Base-by-base conservation (phyloP, 345 rosid genomes). In the Capsella bursapastoris region DNA sequence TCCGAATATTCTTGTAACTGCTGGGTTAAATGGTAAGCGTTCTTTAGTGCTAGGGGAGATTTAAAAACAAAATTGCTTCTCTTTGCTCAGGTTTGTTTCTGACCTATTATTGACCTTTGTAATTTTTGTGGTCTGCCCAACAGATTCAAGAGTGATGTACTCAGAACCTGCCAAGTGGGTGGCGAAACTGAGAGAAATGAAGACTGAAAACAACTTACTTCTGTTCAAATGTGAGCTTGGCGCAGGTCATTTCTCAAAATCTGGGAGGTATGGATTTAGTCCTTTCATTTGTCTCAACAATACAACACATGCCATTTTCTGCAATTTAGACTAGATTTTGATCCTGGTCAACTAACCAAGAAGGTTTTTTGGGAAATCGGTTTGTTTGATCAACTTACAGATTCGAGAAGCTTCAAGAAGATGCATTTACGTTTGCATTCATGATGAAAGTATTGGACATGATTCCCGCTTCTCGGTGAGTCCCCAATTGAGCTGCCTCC, bases 111-210 rank as follows among this genome's bases (percentile, higher is more conserved):
- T 8, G 0, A 75, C 6, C 31, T 14, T 49, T 62, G 7, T 7
- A 49, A 56, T 48, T 31, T 63, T 10, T 55, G 40, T 0, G 28
- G 6, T 65, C 18, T 68, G 68, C 28, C 47, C 10, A 32, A 69
- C 84, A 94, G 98, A 94, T 87, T 86, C 96, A 27, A 89, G 97
- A 52, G 98, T 94, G 22, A 64, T 94, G 89, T 94, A 91, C 81
- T 88, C 96, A 6, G 98, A 94, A 79, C 92, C 98, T 45, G 97
- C 89, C 16, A 94, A 94, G 82, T 88, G 83, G 38, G 97, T 94
- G 73, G 95, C 93, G 22, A 94, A 94, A 81, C 88, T 94, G 79
- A 86, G 97, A 85, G 97, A 87, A 47, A 31, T 81, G 88, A 94
- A 91, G 86, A 88, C 87, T 2, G 96, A 91, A 63, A 73, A 78